These are phyloP conservation scores for Neofusicoccum cordaticola DNA, from an alignment of 2,329 filamentous ascomycete species.

Conservation along the genomic window DNA sequence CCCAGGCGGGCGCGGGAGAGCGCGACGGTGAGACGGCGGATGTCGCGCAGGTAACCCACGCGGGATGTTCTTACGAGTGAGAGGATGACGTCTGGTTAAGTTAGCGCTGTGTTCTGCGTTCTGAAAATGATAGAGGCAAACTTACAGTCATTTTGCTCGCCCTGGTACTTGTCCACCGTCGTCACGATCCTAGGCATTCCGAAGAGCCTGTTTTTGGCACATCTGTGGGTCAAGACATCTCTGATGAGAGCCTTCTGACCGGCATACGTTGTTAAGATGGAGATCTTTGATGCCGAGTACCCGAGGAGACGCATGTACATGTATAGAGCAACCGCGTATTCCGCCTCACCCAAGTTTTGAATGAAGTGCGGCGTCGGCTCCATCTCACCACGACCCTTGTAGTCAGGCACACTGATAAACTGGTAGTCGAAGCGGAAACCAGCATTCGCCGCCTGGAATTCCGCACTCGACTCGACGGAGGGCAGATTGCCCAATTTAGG, in stretches of 20 bases:
- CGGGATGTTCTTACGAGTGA: conserved; percentile 85
- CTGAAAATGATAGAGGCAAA: conserved; percentile 25
- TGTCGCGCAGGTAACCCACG: conserved; percentile 89
- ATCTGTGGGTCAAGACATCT: conserved; percentile 82
- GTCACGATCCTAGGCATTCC: conserved; percentile 85
- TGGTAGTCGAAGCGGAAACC: conserved; percentile 94
- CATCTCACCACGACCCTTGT: conserved; percentile 83
- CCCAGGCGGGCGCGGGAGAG: conserved; percentile 89
- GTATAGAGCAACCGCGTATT: conserved; percentile 92
- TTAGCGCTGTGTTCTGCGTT: background rate
- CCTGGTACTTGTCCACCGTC: conserved; percentile 98
- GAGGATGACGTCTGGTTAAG: conserved; percentile 75
- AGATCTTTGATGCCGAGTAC: conserved; percentile 80
- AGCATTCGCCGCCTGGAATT: conserved; percentile 81
- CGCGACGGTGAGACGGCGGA: conserved; percentile 89
- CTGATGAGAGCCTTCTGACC: conserved; percentile 85
- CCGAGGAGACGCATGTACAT: conserved; percentile 97
- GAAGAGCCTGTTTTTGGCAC: conserved; percentile 78
- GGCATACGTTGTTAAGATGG: conserved; percentile 88
- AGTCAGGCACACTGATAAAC: conserved; percentile 92
- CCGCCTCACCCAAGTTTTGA: conserved; percentile 93
- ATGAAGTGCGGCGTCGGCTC: conserved; percentile 93
- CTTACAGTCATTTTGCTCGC: conserved; percentile 98
- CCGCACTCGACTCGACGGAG: conserved; percentile 62
- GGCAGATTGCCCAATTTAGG: conserved; percentile 75